Evolutionary conservation across 108 stramenopile genomes (phyloP).

Genomic region (Phaeodactylum tricornutum): DNA sequence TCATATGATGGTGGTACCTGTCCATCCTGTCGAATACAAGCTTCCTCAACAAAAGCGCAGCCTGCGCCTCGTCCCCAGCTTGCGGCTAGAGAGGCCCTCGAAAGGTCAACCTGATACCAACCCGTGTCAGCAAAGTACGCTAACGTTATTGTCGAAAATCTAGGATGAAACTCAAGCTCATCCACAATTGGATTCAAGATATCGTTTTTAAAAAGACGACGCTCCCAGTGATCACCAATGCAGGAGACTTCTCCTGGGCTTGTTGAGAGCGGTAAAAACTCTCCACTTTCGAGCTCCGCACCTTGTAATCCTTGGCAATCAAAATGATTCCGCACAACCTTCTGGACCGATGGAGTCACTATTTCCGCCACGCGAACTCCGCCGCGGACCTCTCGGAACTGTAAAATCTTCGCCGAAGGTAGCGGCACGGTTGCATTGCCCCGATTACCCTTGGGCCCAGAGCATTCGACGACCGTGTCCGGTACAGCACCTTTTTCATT

Average conservation of each 20-base stretch:
- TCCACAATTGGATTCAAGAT: slow-evolving; percentile 75
- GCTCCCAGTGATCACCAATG: slow-evolving; percentile 79
- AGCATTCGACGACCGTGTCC: slow-evolving; percentile 40
- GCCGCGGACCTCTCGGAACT: slow-evolving; percentile 55
- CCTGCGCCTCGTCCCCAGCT: slow-evolving; percentile 79
- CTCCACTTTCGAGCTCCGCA: slow-evolving; percentile 65
- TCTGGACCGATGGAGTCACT: slow-evolving; percentile 63
- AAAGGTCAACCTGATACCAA: slow-evolving; percentile 73
- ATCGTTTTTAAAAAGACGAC: slow-evolving; percentile 59
- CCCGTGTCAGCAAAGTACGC: slow-evolving; percentile 80
- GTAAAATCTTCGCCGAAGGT: slow-evolving; percentile 51
- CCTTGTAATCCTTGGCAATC: slow-evolving; percentile 61
- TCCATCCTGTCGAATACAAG: slow-evolving; percentile 48
- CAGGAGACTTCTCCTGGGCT: slow-evolving; percentile 20
- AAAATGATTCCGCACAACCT: slow-evolving; percentile 77
- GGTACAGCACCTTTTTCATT: slow-evolving; percentile 32
- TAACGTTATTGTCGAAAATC: slow-evolving; percentile 63
- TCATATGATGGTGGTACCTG: slow-evolving; percentile 43
- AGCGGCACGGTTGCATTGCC: slow-evolving; percentile 39
- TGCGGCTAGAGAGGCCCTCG: slow-evolving; percentile 34
- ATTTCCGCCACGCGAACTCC: slow-evolving; percentile 68
- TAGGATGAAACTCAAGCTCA: slow-evolving; percentile 37
- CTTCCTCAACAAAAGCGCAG: slow-evolving; percentile 59
- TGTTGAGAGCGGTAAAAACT: slow-evolving; percentile 20
- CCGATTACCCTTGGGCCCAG: slow-evolving; percentile 18